Conservation (phyloP, 139 green algal species). For the Chlorella sp. region DNA sequence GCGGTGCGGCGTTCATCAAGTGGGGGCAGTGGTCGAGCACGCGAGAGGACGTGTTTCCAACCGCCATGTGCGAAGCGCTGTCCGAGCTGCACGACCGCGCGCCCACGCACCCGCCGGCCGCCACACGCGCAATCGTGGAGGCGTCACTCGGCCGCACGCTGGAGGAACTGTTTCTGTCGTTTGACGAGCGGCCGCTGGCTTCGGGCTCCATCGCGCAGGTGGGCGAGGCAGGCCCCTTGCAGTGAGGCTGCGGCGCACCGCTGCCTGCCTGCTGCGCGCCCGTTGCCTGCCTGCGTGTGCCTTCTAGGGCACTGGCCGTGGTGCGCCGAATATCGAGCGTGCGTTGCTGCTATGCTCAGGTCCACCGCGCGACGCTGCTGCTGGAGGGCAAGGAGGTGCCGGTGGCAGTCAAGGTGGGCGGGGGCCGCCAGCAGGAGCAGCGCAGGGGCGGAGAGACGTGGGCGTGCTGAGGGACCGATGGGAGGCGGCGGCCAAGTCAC, state of each 20-base stretch:
- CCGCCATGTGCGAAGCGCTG: slow-evolving; percentile 54
- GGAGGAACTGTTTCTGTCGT: slow-evolving; percentile 79
- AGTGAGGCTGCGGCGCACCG: background rate
- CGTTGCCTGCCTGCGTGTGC: background rate
- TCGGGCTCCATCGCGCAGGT: slow-evolving; percentile 93
- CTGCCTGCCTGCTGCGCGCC: background rate
- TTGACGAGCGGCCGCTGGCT: slow-evolving; percentile 83
- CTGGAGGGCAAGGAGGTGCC: background rate
- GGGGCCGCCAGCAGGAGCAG: background rate
- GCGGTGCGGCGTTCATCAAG: slow-evolving; percentile 83
- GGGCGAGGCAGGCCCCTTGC: background rate
- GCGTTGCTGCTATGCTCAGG: slow-evolving; percentile 35
- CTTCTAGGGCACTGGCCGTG: background rate
- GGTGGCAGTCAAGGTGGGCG: slow-evolving; percentile 69
- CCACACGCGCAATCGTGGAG: slow-evolving; percentile 52
- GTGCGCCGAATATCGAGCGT: background rate
- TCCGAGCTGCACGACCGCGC: slow-evolving; percentile 76
- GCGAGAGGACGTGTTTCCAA: slow-evolving; percentile 76
- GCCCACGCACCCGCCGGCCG: slow-evolving; percentile 63
- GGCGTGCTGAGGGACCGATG: no score
- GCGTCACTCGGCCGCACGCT: slow-evolving; percentile 68
- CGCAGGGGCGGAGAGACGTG: no score
- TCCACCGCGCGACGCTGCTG: slow-evolving; percentile 67
- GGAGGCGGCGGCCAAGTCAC: no score
- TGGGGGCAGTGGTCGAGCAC: slow-evolving; percentile 85